These are phyloP conservation scores for Trichoderma asperelloides DNA, from an alignment of 495 filamentous ascomycete species.

Conservation along the genomic window DNA sequence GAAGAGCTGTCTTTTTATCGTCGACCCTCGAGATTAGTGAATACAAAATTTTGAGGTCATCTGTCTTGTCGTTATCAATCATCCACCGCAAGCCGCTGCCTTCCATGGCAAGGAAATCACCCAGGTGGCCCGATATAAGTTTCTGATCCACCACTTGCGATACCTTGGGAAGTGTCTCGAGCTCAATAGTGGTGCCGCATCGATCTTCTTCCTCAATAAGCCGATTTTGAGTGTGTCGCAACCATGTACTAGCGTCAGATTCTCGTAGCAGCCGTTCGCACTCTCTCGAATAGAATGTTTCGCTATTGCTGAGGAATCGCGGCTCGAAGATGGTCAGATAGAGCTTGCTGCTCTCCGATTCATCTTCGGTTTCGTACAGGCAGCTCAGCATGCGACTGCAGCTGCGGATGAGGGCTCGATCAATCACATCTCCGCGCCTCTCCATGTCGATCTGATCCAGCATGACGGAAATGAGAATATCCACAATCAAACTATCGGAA, in stretches of 20 bases:
- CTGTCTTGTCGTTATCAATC: constrained; percentile 79
- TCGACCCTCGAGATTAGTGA: constrained; percentile 72
- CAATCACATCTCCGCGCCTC: constrained; percentile 79
- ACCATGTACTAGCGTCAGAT: constrained; percentile 74
- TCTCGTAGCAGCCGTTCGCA: constrained; percentile 64
- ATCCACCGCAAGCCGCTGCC: constrained; percentile 76
- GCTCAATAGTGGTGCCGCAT: constrained; percentile 67
- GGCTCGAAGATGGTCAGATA: constrained; percentile 80
- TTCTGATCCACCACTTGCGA: constrained; percentile 68
- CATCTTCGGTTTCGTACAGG: constrained; percentile 71
- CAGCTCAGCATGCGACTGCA: constrained; percentile 87
- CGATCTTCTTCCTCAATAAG: constrained; percentile 73
- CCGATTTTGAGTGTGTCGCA: constrained; percentile 63
- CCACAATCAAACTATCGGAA: constrained; percentile 38
- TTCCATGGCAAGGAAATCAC: constrained; percentile 76
- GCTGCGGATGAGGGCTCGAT: constrained; percentile 70
- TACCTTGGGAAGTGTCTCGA: constrained; percentile 63
- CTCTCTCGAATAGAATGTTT: constrained; percentile 66
- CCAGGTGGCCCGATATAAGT: constrained; percentile 64
- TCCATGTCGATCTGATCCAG: constrained; percentile 91
- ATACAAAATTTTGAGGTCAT: constrained; percentile 71
- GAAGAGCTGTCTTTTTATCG: constrained; percentile 59
- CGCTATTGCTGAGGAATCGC: constrained; percentile 61
- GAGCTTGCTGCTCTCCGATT: constrained; percentile 66
- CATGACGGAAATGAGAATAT: constrained; percentile 69